Evolutionary conservation across 352 stramenopile species (phyloP), one percentile per base, ranked within the genome.

Genomic region (Phytopythium kandeliae): DNA sequence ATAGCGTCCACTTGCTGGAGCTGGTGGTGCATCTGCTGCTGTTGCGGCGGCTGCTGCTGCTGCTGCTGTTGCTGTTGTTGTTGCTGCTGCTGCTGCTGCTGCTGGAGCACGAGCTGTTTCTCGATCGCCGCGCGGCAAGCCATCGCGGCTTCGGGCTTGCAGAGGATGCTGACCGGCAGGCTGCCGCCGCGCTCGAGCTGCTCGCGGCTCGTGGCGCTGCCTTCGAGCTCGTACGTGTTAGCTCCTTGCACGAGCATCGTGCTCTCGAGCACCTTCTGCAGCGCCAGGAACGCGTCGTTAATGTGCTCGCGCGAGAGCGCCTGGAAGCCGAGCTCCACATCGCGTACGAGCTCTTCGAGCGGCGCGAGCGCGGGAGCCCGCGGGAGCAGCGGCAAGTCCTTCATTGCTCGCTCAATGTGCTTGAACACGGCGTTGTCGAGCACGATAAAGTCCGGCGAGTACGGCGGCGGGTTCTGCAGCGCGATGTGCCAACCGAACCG

Each of bases 371-470:
- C 8, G 7, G 38, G 57, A 9, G 56, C 24, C 10, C 37, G 34
- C 28, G 49, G 17, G 22, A 57, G 48, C 13, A 62, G 51, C 2
- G 43, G 52, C 13, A 51, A 25, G 21, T 17, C 11, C 57, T 65
- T 70, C 19, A 76, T 25, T 34, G 54, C 37, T 38, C 53, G 31
- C 26, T 70, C 60, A 21, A 76, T 55, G 8, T 46, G 26, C 33
- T 67, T 67, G 36, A 76, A 76, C 4, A 76, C 54, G 1, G 48
- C 33, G 36, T 38, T 60, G n/a, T 72, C 60, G 51, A 76, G 61
- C n/a, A 76, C 67, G 15, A 57, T 68, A 31, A 76, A 72, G 44
- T 76, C 67, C 33, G 67, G 67, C 1, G 67, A 76, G 58, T 70
- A 76, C 44, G 67, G 63, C 22, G 67, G 67, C 19, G 70, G 53